Evolutionary conservation across 768 basidiomycete genomes (phyloP).

Genomic region (Macrolepiota fuliginosa): DNA sequence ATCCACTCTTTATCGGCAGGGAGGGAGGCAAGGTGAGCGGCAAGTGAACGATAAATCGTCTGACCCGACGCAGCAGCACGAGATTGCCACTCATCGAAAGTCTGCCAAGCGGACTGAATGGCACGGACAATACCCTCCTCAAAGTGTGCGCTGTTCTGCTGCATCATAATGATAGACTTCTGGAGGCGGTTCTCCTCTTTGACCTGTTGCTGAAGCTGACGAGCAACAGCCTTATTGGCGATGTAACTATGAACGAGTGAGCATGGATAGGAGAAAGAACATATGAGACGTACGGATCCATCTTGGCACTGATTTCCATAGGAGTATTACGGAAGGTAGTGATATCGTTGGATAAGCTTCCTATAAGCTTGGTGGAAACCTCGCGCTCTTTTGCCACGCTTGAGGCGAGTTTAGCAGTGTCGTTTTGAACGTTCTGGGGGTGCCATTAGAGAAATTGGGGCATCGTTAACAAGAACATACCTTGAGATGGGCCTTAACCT

Average conservation of each 20-base stretch:
- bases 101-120: conserved; percentile 95
- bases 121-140: conserved; percentile 95
- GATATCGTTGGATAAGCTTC: conserved; percentile 84
- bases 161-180: conserved; percentile 97
- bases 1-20: conserved; percentile 95
- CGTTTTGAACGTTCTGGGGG: conserved; percentile 87
- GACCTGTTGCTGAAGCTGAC: conserved; percentile 88
- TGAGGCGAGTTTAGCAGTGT: conserved; percentile 89
- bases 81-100: conserved; percentile 91
- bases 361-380: conserved; percentile 77
- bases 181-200: conserved; percentile 98
- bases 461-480: conserved; percentile 31
- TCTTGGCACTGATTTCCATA: conserved; percentile 73
- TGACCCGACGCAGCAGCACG: conserved; percentile 75
- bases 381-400: conserved; percentile 93
- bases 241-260: conserved; percentile 45
- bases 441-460: neutral
- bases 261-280: neutral
- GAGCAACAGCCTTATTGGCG: conserved; percentile 67
- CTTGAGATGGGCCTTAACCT: conserved; percentile 98
- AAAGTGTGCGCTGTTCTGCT: conserved; percentile 95
- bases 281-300: conserved; percentile 69
- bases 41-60: conserved; percentile 71
- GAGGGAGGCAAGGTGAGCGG: conserved; percentile 72
- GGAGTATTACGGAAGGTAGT: conserved; percentile 96